phyloP scores from a whole-genome alignment of 441 rosid species.

The Viola pubescens region DNA sequence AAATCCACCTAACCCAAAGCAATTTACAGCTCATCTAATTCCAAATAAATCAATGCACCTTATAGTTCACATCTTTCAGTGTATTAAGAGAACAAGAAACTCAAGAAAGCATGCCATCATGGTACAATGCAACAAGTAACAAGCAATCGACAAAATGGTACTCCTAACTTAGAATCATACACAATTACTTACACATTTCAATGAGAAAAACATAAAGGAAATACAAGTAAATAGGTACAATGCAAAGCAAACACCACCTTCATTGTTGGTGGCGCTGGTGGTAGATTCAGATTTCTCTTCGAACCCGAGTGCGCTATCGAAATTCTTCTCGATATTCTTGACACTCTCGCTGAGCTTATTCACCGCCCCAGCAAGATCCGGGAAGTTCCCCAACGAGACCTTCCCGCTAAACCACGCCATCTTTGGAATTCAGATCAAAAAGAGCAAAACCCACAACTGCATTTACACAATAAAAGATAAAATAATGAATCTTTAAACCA shows the following conservation, averaged over 20 bases:
- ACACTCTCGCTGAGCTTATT: constrained; percentile 97
- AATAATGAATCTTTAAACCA: no score
- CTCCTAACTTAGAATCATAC: no score
- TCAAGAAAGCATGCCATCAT: no score
- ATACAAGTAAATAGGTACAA: neutral
- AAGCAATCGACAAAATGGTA: no score
- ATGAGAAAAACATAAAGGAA: neutral
- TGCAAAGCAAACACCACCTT: constrained; percentile 28
- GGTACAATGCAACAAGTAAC: no score
- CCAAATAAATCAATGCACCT: no score
- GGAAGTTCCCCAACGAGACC: constrained; percentile 73
- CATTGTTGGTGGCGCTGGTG: constrained; percentile 20
- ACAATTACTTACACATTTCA: no score
- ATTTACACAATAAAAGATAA: no score
- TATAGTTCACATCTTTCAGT: no score
- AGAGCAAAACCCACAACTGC: neutral
- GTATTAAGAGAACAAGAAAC: no score
- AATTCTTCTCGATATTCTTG: constrained; percentile 95
- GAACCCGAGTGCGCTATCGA: constrained; percentile 84
- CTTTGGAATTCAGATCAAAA: constrained; percentile 8
- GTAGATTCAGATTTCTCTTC: constrained; percentile 62
- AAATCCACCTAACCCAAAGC: no score
- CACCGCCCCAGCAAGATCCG: constrained; percentile 97
- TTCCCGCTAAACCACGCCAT: constrained; percentile 99
- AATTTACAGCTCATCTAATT: no score